Conservation (phyloP, 2,329 filamentous ascomycete genomes). For the Calonectria ilicicola region DNA sequence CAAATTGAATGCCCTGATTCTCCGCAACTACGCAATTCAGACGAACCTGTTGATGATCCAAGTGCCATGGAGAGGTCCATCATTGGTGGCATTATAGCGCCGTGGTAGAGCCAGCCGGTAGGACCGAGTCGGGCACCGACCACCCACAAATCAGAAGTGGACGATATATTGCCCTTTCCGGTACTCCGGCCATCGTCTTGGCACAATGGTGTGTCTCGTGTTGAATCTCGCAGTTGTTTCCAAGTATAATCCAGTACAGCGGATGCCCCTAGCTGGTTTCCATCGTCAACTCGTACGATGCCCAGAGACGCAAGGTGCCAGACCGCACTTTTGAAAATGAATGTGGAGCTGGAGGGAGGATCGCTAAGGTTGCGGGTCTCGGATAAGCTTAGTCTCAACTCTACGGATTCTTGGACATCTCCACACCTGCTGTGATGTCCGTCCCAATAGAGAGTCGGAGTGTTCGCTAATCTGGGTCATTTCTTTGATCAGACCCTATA, state of each 20-base stretch:
- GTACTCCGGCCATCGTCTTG: neutral
- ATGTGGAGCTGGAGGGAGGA: conserved; percentile 4
- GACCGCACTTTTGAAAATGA: neutral
- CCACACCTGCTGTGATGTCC: neutral
- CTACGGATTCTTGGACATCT: neutral
- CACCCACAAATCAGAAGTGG: neutral
- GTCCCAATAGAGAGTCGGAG: neutral
- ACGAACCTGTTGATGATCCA: neutral
- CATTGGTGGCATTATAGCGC: conserved; percentile 4
- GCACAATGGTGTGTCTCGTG: neutral
- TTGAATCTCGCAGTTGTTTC: neutral
- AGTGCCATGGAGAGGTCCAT: neutral
- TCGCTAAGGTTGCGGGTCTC: conserved; percentile 9
- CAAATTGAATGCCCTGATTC: neutral
- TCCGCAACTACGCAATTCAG: neutral
- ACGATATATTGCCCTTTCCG: neutral
- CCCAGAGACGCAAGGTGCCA: neutral
- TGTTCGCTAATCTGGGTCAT: conserved; percentile 13
- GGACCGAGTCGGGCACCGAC: neutral
- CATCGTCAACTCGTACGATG: conserved; percentile 1
- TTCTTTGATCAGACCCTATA: neutral
- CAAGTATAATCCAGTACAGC: neutral
- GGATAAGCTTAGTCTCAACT: conserved; percentile 14
- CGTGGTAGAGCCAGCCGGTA: neutral
- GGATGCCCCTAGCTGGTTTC: neutral